Base-by-base conservation (phyloP, 306 rosid species). In the Malus asiatica region DNA sequence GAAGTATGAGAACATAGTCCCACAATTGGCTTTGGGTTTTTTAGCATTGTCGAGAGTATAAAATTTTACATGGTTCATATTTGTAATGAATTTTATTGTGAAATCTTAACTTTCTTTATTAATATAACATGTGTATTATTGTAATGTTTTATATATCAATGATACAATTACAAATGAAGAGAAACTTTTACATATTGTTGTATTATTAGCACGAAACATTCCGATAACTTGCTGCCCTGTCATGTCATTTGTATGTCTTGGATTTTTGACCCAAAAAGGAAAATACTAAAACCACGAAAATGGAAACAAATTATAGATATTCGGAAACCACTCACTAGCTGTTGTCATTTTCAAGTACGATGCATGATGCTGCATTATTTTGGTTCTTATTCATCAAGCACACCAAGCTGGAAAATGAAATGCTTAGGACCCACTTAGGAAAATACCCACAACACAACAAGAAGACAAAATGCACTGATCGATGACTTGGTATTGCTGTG, bases 11-110 rank as follows among this genome's bases (percentile, higher is more conserved):
- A 51, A 51, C 55, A 15, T 14, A 51, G 55, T 30, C 63, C 67
- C 76, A 58, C 52, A 8, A 59, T 69, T 27, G 59, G 58, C 58
- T 60, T 16, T 73, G 77, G 58, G 13, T 40, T 60, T 64, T 57
- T 11, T 51, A 16, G 55, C 1, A 42, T 42, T 42, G 45, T 42
- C 0, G 12, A 9, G 1, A 9, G 12, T 9, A 42, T 42, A 42
- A 40, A 35, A 35, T 35, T 35, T 35, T 35, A 7, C 42, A 38
- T 38, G 2, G 2, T 38, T 7, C 2, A 38, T 38, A 38, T 38
- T 38, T 38, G 9, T 38, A 48, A 48, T 48, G 20, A 48, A 4
- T 48, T 48, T 48, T 5, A 16, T 48, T 0, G 0, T 0, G 3
- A 48, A 16, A 51, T 1, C 0, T 15, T 0, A 15, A 51, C 0